These are phyloP conservation scores for Austropuccinia psidii DNA, from an alignment of 1,284 basidiomycete genomes.

Conservation along the genomic window DNA sequence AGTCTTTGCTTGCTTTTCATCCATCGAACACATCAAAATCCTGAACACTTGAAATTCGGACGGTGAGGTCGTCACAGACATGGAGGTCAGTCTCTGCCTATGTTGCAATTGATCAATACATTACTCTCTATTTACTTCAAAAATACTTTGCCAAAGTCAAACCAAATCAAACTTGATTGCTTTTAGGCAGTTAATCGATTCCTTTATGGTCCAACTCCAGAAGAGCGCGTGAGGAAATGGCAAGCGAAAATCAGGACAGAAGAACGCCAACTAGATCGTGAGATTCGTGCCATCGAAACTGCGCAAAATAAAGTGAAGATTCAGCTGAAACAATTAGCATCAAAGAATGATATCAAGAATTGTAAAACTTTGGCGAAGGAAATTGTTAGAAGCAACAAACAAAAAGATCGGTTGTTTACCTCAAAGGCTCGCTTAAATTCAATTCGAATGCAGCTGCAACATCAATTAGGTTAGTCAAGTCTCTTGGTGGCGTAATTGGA, in stretches of 20 bases:
- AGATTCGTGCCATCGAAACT: constrained; percentile 84
- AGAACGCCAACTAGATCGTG: constrained; percentile 72
- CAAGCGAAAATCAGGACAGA: constrained; percentile 72
- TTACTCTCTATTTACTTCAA: too few relatives aligned
- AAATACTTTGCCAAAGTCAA: too few relatives aligned
- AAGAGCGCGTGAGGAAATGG: constrained; percentile 83
- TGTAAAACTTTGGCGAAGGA: constrained; percentile 85
- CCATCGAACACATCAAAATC: too few relatives aligned
- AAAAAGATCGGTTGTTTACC: constrained; percentile 82
- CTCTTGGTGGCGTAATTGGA: not conserved
- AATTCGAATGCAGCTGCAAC: constrained; percentile 78
- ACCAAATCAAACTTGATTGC: too few relatives aligned
- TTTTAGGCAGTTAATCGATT: constrained; percentile 76
- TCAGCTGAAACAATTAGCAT: constrained; percentile 80
- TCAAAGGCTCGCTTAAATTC: constrained; percentile 88
- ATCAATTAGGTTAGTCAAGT: constrained; percentile 80
- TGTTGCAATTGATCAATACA: too few relatives aligned
- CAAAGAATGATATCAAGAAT: constrained; percentile 84
- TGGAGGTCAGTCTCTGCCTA: too few relatives aligned
- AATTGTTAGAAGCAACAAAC: constrained; percentile 88
- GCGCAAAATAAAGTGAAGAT: constrained; percentile 72
- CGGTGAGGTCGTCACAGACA: too few relatives aligned
- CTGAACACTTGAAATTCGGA: too few relatives aligned
- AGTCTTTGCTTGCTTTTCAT: too few relatives aligned
- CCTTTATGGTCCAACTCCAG: constrained; percentile 86